Conservation (phyloP, 2,329 filamentous ascomycete species). For the Xylaria sp. region DNA sequence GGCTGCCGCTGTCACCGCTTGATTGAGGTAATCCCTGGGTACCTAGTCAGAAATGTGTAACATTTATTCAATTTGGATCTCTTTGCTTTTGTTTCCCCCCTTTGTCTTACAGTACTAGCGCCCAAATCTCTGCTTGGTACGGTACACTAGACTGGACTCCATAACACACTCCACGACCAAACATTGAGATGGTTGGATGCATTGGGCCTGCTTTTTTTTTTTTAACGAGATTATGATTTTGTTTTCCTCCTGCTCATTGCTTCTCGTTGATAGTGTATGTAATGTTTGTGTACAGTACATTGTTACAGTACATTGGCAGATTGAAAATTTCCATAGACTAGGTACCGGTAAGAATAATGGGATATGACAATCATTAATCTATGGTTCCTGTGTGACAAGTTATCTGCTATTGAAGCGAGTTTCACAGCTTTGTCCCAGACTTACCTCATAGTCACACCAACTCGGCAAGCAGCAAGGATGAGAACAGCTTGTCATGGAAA, state of each 20-base stretch:
- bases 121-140: not conserved
- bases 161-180: not conserved
- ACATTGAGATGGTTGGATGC: not conserved
- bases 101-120: not conserved
- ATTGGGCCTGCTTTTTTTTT: not conserved
- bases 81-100: not conserved
- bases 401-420: too few species aligned
- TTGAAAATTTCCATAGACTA: not conserved
- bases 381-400: not conserved
- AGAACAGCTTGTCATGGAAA: not conserved
- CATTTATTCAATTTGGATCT: conserved; percentile 1
- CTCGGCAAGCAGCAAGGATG: not conserved
- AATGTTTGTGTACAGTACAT: not conserved
- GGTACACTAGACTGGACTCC: not conserved
- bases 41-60: not conserved
- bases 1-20: conserved; percentile 14
- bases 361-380: not conserved
- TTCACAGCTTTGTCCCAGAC: conserved; percentile 11
- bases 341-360: not conserved
- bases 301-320: too few species aligned
- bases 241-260: not conserved
- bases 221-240: conserved; percentile 6
- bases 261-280: not conserved
- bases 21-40: not conserved
- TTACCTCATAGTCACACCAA: not conserved